Evolutionary conservation across 2,329 filamentous ascomycete genomes (phyloP).

Genomic region (Tolypocladium inflatum): DNA sequence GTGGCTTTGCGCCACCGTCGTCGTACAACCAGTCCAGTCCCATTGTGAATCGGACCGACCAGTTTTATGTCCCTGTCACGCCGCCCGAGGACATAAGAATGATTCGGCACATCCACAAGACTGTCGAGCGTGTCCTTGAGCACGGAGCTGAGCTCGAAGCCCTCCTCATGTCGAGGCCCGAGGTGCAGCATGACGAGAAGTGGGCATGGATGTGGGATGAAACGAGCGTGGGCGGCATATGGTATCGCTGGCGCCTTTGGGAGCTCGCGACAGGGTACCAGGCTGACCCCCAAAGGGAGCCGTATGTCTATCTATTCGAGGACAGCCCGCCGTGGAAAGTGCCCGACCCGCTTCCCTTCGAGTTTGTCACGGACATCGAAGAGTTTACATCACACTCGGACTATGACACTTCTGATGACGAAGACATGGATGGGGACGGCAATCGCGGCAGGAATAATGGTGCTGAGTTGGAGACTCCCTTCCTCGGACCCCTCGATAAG

Average conservation of each 20-base stretch:
- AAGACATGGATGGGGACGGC: conserved; percentile 56
- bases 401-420: conserved; percentile 81
- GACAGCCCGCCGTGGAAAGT: conserved; percentile 67
- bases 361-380: conserved; percentile 66
- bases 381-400: conserved; percentile 78
- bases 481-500: conserved; percentile 74
- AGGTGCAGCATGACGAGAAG: conserved; percentile 77
- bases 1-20: conserved; percentile 67
- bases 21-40: conserved; percentile 46
- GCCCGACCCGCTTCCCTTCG: conserved; percentile 69
- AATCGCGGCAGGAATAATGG: conserved; percentile 32
- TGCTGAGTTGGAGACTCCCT: conserved; percentile 44
- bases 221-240: conserved; percentile 67
- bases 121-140: conserved; percentile 68
- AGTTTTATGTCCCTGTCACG: conserved; percentile 62
- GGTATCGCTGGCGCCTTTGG: conserved; percentile 91
- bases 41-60: conserved; percentile 32
- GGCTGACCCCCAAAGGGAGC: conserved; percentile 33
- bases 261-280: conserved; percentile 64
- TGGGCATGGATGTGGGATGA: conserved; percentile 95
- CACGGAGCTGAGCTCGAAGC: conserved; percentile 86
- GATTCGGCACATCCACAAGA: conserved; percentile 77
- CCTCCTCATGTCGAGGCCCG: conserved; percentile 74
- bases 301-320: conserved; percentile 62
- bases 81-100: conserved; percentile 70